Evolutionary conservation across 1,139 yeast species (phyloP), one percentile per base, ranked within the genome.

Genomic region (Yamadazyma diospyri): DNA sequence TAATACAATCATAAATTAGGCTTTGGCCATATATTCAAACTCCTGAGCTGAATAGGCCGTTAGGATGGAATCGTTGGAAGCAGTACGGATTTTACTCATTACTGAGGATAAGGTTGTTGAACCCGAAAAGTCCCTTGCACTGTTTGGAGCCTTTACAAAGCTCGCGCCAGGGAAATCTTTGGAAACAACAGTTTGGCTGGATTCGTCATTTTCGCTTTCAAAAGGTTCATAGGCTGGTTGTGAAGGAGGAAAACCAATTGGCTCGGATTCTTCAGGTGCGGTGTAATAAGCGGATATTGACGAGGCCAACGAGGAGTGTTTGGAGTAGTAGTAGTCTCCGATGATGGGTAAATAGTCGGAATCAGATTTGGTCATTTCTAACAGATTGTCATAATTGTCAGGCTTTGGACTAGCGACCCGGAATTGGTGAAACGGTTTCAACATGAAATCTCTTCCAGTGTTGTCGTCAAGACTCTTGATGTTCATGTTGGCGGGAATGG

Each of bases 21-120:
- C n/a, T n/a, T n/a, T n/a, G n/a, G n/a, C n/a, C n/a, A n/a, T n/a
- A n/a, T n/a, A n/a, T n/a, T n/a, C n/a, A n/a, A n/a, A n/a, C n/a
- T n/a, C n/a, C n/a, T n/a, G n/a, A n/a, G n/a, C n/a, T n/a, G n/a
- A n/a, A n/a, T n/a, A n/a, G n/a, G n/a, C n/a, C n/a, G n/a, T n/a
- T n/a, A n/a, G n/a, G n/a, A n/a, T 18, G 3, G 46, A 40, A 29
- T 43, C 46, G 25, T 33, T 27, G 2, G 41, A 33, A 24, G 17
- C 26, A 22, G 38, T 37, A 11, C 39, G 50, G 10, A 44, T 35
- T 18, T 45, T 43, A 35, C 56, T 53, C 54, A 51, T 51, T 3
- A 51, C 43, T 2, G 58, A 53, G 5, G 55, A 48, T 3, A 45
- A 29, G 11, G 50, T 40, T 2, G 56, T 49, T 1, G 55, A 41